phyloP scores from a whole-genome alignment of 345 rosid species.

The Firmiana major region DNA sequence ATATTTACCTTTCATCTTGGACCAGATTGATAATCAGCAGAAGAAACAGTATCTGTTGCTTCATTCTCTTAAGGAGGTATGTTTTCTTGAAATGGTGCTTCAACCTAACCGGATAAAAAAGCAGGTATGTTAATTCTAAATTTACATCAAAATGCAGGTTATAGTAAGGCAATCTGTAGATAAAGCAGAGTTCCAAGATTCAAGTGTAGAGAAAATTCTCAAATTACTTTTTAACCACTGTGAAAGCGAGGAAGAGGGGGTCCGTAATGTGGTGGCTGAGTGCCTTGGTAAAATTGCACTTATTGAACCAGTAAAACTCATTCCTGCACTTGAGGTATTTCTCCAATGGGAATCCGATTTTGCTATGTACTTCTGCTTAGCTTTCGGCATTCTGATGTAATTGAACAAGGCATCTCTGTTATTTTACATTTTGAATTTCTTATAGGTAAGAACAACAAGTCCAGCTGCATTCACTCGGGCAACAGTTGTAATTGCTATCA shows the following conservation, averaged over 20 bases:
- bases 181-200: conserved; percentile 88
- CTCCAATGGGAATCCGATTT: conserved; percentile 7
- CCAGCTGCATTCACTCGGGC: conserved; percentile 92
- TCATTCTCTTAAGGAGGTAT: conserved; percentile 96
- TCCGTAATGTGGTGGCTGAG: conserved; percentile 97
- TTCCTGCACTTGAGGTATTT: conserved; percentile 93
- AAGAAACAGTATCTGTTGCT: conserved; percentile 96
- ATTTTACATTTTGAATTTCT: conserved; percentile 10
- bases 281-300: conserved; percentile 97
- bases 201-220: conserved; percentile 86
- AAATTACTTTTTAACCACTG: conserved; percentile 87
- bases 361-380: too few species aligned
- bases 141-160: conserved; percentile 45
- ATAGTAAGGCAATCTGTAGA: conserved; percentile 97
- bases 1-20: conserved; percentile 92
- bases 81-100: conserved; percentile 11
- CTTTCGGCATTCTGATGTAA: neutral
- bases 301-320: conserved; percentile 80
- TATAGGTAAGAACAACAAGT: conserved; percentile 76
- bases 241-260: conserved; percentile 99
- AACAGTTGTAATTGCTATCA: conserved; percentile 92
- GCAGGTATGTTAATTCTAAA: neutral
- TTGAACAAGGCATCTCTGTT: conserved; percentile 10
- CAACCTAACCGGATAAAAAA: neutral
- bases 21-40: conserved; percentile 99